Conservation (phyloP, 805 yeast species). For the Cyberlindnera xylosilytica region DNA sequence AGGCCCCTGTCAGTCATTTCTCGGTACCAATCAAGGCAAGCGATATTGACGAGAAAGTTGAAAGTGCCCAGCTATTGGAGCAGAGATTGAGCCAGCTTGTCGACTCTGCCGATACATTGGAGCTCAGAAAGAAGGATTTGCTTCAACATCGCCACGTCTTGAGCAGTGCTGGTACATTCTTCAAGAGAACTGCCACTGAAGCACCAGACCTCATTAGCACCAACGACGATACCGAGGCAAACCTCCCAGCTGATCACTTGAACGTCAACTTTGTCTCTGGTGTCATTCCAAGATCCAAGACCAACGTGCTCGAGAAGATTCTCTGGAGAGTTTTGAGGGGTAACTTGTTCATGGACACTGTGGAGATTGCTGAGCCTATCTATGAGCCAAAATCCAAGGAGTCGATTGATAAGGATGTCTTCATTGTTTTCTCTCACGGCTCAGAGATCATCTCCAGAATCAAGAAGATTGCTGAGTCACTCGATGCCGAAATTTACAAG, state of each 20-base stretch:
- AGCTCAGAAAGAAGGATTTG: conserved; percentile 57
- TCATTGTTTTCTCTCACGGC: conserved; percentile 93
- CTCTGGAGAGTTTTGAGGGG: conserved; percentile 95
- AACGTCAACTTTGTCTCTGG: conserved; percentile 64
- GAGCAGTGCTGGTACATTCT: conserved; percentile 47
- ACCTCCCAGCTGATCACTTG: conserved; percentile 29
- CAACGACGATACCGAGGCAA: conserved; percentile 22
- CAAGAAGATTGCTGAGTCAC: conserved; percentile 80
- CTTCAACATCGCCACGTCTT: conserved; percentile 59
- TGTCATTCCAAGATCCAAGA: conserved; percentile 70
- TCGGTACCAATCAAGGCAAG: conserved; percentile 28
- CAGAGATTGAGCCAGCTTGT: conserved; percentile 70
- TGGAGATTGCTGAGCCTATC: conserved; percentile 69
- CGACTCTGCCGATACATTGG: conserved; percentile 62
- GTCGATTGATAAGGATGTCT: conserved; percentile 69
- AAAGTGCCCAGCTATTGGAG: conserved; percentile 69
- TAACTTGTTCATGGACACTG: conserved; percentile 73
- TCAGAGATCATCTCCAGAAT: conserved; percentile 67
- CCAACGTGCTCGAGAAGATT: conserved; percentile 72
- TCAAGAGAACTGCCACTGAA: conserved; percentile 28
- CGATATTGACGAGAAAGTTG: conserved; percentile 60
- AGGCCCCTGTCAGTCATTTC: conserved; percentile 24
- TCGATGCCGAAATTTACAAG: conserved; percentile 77
- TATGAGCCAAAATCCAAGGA: conserved; percentile 61
- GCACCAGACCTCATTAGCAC: conserved; percentile 1